phyloP scores from a whole-genome alignment of 768 basidiomycete genomes.

The Agaricus sinodeliciosus region DNA sequence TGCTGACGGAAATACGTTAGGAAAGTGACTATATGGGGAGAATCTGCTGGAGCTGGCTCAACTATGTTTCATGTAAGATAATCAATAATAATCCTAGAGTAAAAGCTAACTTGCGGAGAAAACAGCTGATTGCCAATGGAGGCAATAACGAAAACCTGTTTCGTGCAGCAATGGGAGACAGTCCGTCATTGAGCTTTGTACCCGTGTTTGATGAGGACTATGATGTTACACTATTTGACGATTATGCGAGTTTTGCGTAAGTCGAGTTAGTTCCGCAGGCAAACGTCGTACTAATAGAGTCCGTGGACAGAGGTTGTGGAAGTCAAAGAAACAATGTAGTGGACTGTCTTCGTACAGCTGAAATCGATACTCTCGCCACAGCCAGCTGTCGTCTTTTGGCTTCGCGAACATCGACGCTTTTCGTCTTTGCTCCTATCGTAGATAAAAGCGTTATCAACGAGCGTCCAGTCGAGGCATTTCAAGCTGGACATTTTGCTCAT shows the following conservation, averaged over 20 bases:
- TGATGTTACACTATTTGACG: conserved; percentile 26
- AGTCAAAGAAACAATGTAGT: conserved; percentile 17
- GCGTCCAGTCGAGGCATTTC: conserved; percentile 33
- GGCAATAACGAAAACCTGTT: conserved; percentile 32
- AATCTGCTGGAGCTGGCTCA: conserved; percentile 36
- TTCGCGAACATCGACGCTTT: conserved; percentile 26
- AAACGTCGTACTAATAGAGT: neutral
- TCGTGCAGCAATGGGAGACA: conserved; percentile 36
- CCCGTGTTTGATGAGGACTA: conserved; percentile 27
- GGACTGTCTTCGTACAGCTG: conserved; percentile 26
- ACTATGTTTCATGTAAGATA: conserved; percentile 31
- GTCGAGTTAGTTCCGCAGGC: conserved; percentile 7
- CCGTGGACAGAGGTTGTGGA: conserved; percentile 21
- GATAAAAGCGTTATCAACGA: conserved; percentile 28
- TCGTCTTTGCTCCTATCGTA: conserved; percentile 31
- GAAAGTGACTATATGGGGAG: conserved; percentile 35
- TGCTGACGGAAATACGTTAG: conserved; percentile 14
- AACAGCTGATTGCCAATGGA: conserved; percentile 31
- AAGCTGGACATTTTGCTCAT: conserved; percentile 26
- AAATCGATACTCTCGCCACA: conserved; percentile 19
- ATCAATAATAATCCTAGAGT: neutral
- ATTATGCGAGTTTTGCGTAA: conserved; percentile 30
- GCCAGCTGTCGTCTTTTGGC: conserved; percentile 26
- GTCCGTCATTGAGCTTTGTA: conserved; percentile 32
- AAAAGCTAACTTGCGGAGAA: neutral